Percentiles rank a stretch among this genome's conserved stretches.
Evolutionary conservation across 148 eudicot species (phyloP).

Genomic region (Beta vulgaris): DNA sequence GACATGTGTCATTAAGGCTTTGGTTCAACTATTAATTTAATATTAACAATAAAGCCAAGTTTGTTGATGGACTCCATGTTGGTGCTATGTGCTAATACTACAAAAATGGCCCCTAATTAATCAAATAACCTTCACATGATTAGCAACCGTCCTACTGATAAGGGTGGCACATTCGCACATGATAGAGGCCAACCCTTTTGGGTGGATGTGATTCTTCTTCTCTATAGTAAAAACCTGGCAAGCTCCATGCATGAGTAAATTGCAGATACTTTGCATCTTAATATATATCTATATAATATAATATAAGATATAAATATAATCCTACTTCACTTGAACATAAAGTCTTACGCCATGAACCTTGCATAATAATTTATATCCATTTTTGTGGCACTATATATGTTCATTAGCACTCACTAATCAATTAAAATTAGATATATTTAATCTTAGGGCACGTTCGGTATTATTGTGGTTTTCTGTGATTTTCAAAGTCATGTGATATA

Average conservation of each 20-base stretch:
- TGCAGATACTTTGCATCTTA: neutral
- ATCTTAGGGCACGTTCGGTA: too few relatives aligned
- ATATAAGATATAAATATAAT: neutral
- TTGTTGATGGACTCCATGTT: slow-evolving; percentile 20
- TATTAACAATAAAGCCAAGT: slow-evolving; percentile 6
- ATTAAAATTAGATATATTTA: too few relatives aligned
- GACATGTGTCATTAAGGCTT: neutral
- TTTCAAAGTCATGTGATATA: too few relatives aligned
- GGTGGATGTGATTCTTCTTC: neutral
- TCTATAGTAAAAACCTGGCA: neutral
- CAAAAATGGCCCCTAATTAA: neutral
- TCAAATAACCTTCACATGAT: slow-evolving; percentile 9
- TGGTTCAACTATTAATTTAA: neutral
- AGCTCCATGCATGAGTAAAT: slow-evolving; percentile 7
- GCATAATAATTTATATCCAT: too few relatives aligned
- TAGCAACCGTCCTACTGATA: slow-evolving; percentile 13
- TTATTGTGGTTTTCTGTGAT: too few relatives aligned
- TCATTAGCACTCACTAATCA: too few relatives aligned
- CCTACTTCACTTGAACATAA: neutral
- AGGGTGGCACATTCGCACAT: slow-evolving; percentile 18
- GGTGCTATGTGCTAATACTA: slow-evolving; percentile 6
- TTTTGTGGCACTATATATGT: too few relatives aligned
- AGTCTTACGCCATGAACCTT: neutral
- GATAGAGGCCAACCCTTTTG: slow-evolving; percentile 15
- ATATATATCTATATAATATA: too few relatives aligned